phyloP scores from a whole-genome alignment of 2,329 filamentous ascomycete species.

The Penicillium sp. region DNA sequence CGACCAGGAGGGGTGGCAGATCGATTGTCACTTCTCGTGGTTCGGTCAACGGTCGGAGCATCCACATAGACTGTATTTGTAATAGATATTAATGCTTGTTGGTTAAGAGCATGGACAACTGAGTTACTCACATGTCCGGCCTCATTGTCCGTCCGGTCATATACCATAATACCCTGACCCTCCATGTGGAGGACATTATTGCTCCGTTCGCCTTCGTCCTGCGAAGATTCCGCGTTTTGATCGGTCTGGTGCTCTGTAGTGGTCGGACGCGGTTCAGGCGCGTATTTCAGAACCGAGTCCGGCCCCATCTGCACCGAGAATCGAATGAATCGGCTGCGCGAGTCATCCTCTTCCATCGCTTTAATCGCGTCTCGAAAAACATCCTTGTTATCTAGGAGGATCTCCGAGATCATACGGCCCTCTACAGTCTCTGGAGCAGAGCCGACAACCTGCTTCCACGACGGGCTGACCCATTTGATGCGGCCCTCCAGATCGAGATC shows the following conservation, averaged over 20 bases:
- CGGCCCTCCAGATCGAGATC: conserved; percentile 86
- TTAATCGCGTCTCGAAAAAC: conserved; percentile 81
- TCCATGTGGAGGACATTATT: conserved; percentile 71
- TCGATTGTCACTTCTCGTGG: conserved; percentile 95
- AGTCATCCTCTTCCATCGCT: conserved; percentile 87
- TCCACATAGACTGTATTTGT: conserved; percentile 85
- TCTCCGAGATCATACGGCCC: conserved; percentile 71
- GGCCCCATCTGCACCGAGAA: conserved; percentile 70
- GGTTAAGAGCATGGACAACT: background rate
- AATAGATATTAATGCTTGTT: background rate
- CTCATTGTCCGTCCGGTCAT: conserved; percentile 77
- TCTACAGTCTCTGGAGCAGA: conserved; percentile 67
- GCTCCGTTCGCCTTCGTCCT: conserved; percentile 38
- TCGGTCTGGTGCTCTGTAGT: conserved; percentile 19
- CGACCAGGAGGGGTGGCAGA: conserved; percentile 79
- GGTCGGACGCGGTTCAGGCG: conserved; percentile 29
- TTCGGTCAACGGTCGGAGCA: conserved; percentile 86
- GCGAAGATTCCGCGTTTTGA: conserved; percentile 34
- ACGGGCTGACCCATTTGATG: conserved; percentile 93
- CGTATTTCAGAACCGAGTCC: conserved; percentile 59
- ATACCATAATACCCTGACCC: conserved; percentile 97
- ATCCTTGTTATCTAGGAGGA: conserved; percentile 73
- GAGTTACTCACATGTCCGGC: conserved; percentile 72
- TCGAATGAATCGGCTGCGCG: conserved; percentile 81
- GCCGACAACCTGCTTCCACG: conserved; percentile 90